A percentile compares a stretch with the other conserved stretches of the same genome.
These are phyloP conservation scores for Neopestalotiopsis sp. DNA, from an alignment of 2,329 filamentous ascomycete genomes.

Conservation along the genomic window DNA sequence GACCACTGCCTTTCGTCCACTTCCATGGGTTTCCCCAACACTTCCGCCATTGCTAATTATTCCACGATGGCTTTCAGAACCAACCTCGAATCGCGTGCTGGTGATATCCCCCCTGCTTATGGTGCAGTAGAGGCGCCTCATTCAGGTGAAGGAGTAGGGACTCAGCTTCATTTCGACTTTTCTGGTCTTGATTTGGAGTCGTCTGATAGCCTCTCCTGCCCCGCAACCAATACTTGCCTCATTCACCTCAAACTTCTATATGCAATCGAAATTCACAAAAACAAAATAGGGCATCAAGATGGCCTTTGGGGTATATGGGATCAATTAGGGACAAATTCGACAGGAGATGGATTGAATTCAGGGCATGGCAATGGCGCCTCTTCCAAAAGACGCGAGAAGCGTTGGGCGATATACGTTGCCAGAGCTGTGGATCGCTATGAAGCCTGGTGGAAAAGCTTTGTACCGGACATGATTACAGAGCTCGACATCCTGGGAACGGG, in stretches of 20 bases:
- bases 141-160: too few species aligned
- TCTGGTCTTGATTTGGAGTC: too few species aligned
- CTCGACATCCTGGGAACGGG: conserved; percentile 32
- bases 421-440: conserved; percentile 70
- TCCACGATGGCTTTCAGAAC: too few species aligned
- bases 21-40: too few species aligned
- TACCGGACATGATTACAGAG: conserved; percentile 34
- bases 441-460: conserved; percentile 60
- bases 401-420: conserved; percentile 71
- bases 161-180: too few species aligned
- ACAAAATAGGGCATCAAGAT: conserved; percentile 66
- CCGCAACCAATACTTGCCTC: conserved; percentile 58
- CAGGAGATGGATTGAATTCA: conserved; percentile 22
- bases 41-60: too few species aligned
- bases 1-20: too few species aligned
- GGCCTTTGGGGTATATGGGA: conserved; percentile 68
- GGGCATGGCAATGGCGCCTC: conserved; percentile 40
- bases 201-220: background rate
- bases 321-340: conserved; percentile 31
- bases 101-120: too few species aligned
- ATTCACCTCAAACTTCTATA: conserved; percentile 74
- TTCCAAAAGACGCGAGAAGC: conserved; percentile 65
- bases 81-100: too few species aligned
- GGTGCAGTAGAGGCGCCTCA: too few species aligned
- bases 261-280: conserved; percentile 67